Conservation (phyloP, 371 early-diverging fungal genomes). For the Gilbertella persicaria region DNA sequence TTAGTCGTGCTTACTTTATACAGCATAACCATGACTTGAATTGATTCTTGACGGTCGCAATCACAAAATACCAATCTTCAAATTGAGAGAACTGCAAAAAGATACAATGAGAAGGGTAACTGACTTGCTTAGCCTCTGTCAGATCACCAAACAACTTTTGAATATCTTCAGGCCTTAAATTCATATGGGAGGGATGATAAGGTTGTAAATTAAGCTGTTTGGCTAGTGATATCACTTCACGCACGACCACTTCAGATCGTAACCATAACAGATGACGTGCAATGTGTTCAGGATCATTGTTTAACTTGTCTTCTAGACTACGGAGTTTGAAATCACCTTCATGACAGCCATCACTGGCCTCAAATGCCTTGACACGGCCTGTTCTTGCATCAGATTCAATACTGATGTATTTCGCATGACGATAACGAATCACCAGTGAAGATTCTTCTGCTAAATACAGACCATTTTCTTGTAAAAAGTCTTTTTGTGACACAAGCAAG, state of each 20-base stretch:
- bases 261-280: slow-evolving; percentile 46
- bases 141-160: slow-evolving; percentile 40
- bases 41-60: slow-evolving; percentile 44
- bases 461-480: slow-evolving; percentile 38
- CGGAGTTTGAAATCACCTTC: slow-evolving; percentile 54
- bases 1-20: slow-evolving; percentile 30
- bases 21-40: slow-evolving; percentile 50
- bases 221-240: slow-evolving; percentile 49
- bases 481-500: slow-evolving; percentile 34
- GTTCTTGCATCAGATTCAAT: slow-evolving; percentile 58
- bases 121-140: not conserved
- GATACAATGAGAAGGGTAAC: slow-evolving; percentile 48
- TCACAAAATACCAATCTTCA: slow-evolving; percentile 51
- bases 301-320: slow-evolving; percentile 42
- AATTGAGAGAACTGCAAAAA: slow-evolving; percentile 53
- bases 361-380: slow-evolving; percentile 55
- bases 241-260: slow-evolving; percentile 51
- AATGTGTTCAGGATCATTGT: slow-evolving; percentile 43
- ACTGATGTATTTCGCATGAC: slow-evolving; percentile 56
- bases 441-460: slow-evolving; percentile 24
- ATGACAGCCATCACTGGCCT: slow-evolving; percentile 48
- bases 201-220: slow-evolving; percentile 50
- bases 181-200: slow-evolving; percentile 47
- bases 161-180: slow-evolving; percentile 44
- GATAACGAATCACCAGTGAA: slow-evolving; percentile 49